Evolutionary conservation across 129 eudicot species (phyloP).

Genomic region (carrot (Daucus carota)): DNA sequence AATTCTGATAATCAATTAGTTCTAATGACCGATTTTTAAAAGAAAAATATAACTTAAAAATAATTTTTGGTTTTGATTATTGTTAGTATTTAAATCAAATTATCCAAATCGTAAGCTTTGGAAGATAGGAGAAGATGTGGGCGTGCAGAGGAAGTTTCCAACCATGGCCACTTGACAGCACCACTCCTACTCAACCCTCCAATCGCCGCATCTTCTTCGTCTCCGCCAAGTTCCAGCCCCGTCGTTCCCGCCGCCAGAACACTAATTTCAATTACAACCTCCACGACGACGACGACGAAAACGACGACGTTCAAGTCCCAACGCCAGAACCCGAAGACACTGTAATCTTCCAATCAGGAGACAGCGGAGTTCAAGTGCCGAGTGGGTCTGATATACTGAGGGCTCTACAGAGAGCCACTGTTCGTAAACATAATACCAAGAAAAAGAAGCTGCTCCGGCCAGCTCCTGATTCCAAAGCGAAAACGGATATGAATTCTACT

Average conservation of each 20-base stretch:
- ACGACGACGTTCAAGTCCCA: not conserved
- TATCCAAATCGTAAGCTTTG: no score
- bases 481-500: slow-evolving; percentile 5
- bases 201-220: not conserved
- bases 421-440: slow-evolving; percentile 4
- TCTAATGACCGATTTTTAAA: no score
- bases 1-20: no score
- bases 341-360: no score
- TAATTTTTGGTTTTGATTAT: no score
- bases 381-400: slow-evolving; percentile 33
- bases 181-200: not conserved
- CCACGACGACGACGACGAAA: not conserved
- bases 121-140: not conserved
- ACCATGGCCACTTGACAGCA: not conserved
- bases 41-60: no score
- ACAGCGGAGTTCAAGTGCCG: not conserved
- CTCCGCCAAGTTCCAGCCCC: not conserved
- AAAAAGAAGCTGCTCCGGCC: not conserved
- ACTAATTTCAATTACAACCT: not conserved
- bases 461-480: not conserved
- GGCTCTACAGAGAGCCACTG: slow-evolving; percentile 28
- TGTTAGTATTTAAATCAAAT: no score
- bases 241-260: not conserved
- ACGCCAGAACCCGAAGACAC: not conserved
- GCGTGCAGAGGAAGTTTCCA: not conserved